Percentiles rank a stretch among this genome's conserved stretches.
Conservation (phyloP, 441 rosid genomes). For the Syzygium malaccense region DNA sequence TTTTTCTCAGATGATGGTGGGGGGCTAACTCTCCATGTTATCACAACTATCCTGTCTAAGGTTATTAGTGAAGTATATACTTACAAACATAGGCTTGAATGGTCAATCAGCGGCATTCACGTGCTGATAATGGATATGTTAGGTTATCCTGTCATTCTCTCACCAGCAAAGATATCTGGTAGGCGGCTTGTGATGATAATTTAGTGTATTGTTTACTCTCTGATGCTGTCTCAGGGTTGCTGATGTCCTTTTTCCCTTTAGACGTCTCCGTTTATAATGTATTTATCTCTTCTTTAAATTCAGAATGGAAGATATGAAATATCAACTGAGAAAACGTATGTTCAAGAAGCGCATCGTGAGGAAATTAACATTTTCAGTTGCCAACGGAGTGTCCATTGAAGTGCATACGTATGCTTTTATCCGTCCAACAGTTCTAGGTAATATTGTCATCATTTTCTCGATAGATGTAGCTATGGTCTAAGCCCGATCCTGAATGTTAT, state of each 20-base stretch:
- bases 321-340: constrained; percentile 77
- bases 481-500: not conserved
- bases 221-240: not conserved
- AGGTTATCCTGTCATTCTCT: not conserved
- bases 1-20: not conserved
- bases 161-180: not conserved
- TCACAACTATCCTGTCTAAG: not conserved
- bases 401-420: constrained; percentile 78
- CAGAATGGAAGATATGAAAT: constrained; percentile 91
- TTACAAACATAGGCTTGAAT: not conserved
- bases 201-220: not conserved
- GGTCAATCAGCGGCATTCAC: not conserved
- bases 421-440: constrained; percentile 80
- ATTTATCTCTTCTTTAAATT: constrained; percentile 10
- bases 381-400: constrained; percentile 61
- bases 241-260: not conserved
- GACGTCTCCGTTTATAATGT: not conserved
- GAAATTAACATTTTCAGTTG: constrained; percentile 49
- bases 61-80: not conserved
- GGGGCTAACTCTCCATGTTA: not conserved
- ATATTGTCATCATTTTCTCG: not conserved
- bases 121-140: not conserved
- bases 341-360: constrained; percentile 70
- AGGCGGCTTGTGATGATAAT: not conserved
- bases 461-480: not conserved